Percentiles rank a stretch among this genome's conserved stretches.
Evolutionary conservation across 1,284 basidiomycete genomes (phyloP).

Genomic region (Heterobasidion occidentale): DNA sequence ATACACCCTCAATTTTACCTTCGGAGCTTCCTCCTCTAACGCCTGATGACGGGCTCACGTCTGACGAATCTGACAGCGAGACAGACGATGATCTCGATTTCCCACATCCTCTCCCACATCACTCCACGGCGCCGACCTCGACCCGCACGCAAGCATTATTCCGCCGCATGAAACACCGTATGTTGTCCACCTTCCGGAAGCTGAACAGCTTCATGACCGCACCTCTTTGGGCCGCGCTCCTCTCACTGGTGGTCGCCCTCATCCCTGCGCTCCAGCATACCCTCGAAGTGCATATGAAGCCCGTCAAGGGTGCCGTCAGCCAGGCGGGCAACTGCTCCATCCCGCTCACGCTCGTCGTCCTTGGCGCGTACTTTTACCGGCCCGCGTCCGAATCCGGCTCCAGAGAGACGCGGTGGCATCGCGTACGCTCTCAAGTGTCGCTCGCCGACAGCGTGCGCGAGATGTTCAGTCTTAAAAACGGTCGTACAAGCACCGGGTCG

Average conservation of each 20-base stretch:
- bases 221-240: constrained; percentile 75
- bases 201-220: constrained; percentile 83
- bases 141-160: constrained; percentile 23
- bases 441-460: constrained; percentile 33
- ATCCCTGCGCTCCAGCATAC: constrained; percentile 67
- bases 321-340: constrained; percentile 78
- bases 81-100: constrained; percentile 20
- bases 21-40: constrained; percentile 18
- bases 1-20: constrained; percentile 42
- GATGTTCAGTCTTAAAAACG: constrained; percentile 24
- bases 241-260: constrained; percentile 78
- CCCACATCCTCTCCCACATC: constrained; percentile 13
- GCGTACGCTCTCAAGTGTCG: constrained; percentile 22
- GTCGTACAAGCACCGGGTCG: constrained; percentile 14
- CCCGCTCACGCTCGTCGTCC: constrained; percentile 84
- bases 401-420: constrained; percentile 9
- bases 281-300: constrained; percentile 53
- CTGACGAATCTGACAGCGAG: constrained; percentile 24
- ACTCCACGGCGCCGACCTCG: constrained; percentile 22
- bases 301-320: constrained; percentile 67
- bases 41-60: constrained; percentile 13
- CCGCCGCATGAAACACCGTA: constrained; percentile 23
- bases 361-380: constrained; percentile 86
- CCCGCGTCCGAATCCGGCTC: constrained; percentile 14
- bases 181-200: constrained; percentile 25